A percentile compares a stretch with the other conserved stretches of the same genome.
These are phyloP conservation scores for Ogataea populi-albae DNA, from an alignment of 805 yeast species.

Conservation along the genomic window DNA sequence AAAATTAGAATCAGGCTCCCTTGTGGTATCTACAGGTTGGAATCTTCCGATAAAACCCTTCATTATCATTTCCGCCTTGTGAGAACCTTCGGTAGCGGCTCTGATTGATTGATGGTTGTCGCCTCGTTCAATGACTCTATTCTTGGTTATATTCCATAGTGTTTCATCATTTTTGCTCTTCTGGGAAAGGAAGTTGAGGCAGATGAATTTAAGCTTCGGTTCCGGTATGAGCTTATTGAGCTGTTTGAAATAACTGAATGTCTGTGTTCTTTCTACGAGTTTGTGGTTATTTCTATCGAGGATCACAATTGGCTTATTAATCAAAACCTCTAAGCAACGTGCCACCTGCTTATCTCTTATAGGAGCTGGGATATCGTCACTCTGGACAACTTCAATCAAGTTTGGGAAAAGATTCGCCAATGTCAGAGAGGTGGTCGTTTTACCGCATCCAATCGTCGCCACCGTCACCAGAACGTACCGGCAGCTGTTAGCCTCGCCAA, in stretches of 20 bases:
- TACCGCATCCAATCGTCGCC: constrained; percentile 93
- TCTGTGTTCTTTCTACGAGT: constrained; percentile 61
- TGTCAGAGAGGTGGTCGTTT: constrained; percentile 75
- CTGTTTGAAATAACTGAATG: constrained; percentile 51
- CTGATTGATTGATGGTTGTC: constrained; percentile 87
- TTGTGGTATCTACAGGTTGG: constrained; percentile 49
- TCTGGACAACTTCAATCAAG: constrained; percentile 72
- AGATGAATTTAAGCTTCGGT: constrained; percentile 54
- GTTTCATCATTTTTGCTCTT: constrained; percentile 21
- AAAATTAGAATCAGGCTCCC: constrained; percentile 63
- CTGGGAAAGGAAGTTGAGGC: constrained; percentile 59
- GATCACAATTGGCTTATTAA: constrained; percentile 50
- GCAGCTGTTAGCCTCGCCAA: constrained; percentile 35
- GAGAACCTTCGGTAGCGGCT: constrained; percentile 42
- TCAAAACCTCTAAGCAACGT: constrained; percentile 41
- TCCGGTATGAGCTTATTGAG: constrained; percentile 44
- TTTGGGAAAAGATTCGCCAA: constrained; percentile 51
- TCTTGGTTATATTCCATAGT: constrained; percentile 51
- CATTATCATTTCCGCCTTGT: constrained; percentile 61
- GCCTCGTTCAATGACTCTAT: constrained; percentile 67
- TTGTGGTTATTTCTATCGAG: constrained; percentile 85
- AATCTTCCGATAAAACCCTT: constrained; percentile 68
- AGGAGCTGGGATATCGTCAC: constrained; percentile 62
- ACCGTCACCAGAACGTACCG: constrained; percentile 74
- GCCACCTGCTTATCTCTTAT: constrained; percentile 50